Evolutionary conservation across 805 yeast species (phyloP), one percentile per base, ranked within the genome.

Genomic region (Ogataea saltuana): DNA sequence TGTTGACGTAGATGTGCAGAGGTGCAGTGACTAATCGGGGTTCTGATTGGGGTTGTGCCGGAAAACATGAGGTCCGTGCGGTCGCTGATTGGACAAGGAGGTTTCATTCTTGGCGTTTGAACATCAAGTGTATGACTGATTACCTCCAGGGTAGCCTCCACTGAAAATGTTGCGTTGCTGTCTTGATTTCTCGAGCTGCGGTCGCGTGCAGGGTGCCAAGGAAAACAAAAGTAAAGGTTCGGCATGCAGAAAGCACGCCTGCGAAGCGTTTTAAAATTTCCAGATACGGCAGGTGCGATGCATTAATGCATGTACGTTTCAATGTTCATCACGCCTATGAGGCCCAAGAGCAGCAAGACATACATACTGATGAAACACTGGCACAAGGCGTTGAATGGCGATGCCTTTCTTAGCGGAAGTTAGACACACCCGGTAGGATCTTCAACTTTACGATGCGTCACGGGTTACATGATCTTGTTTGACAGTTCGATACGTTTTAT

Each of bases 231-330:
- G 12, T 9, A 19, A 32, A 4, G n/a, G 13, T 16, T 21, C 4
- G 22, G 13, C 13, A 34, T 34, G 38, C 29, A 34, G 6, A 34
- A 29, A 34, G 20, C 3, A 8, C 13, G 4, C 5, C 27, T 23
- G 38, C 38, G 25, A n/a, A 18, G n/a, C 15, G 4, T 25, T 4
- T 12, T 12, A 16, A 23, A 3, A 16, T 16, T 17, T 15, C 29
- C 38, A 10, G 13, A 12, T 23, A 4, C 15, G 22, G 37, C 9
- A 17, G 6, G 17, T 17, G 38, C 38, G 16, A 17, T 12, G 21
- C 17, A 17, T 23, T 11, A 3, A 25, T 34, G 38, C 38, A 34
- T 34, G 25, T 12, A 23, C 38, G 38, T 34, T 34, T 34, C 29
- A 34, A 34, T 34, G 38, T 34, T 34, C 22, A 13, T 3, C 6